phyloP scores from a whole-genome alignment of 331 rosid genomes.

The Spiraea crenata region DNA sequence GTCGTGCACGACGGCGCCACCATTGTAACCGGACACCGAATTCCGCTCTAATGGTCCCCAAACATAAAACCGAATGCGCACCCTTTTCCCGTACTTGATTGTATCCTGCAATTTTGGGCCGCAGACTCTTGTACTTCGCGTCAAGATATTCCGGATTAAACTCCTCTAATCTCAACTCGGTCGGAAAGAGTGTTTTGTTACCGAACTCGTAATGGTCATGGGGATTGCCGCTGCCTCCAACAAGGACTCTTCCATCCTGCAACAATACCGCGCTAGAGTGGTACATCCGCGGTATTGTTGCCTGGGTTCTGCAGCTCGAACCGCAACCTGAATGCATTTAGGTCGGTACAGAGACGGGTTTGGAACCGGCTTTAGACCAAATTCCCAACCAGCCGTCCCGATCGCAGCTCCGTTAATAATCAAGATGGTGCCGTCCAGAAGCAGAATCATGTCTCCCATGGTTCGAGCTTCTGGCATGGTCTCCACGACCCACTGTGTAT shows the following conservation, averaged over 20 bases:
- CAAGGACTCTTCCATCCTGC: conserved; percentile 65
- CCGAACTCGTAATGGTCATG: conserved; percentile 32
- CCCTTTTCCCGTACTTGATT: conserved; percentile 18
- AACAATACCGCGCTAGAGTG: conserved; percentile 58
- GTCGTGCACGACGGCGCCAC: conserved; percentile 67
- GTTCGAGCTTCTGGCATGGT: conserved; percentile 59
- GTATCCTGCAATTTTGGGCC: conserved; percentile 39
- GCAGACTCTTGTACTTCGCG: conserved; percentile 5
- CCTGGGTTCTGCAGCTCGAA: conserved; percentile 43
- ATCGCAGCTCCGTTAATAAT: conserved; percentile 53
- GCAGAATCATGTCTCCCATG: conserved; percentile 59
- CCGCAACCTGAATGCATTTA: conserved; percentile 7
- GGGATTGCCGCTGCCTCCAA: conserved; percentile 73
- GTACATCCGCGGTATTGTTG: conserved; percentile 56
- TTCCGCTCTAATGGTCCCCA: neutral
- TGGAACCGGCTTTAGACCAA: conserved; percentile 39
- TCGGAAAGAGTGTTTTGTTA: conserved; percentile 40
- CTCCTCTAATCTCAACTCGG: conserved; percentile 66
- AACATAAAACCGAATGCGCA: conserved; percentile 36
- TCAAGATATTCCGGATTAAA: conserved; percentile 59
- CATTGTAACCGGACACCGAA: conserved; percentile 46
- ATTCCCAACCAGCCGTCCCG: conserved; percentile 63
- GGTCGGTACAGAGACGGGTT: conserved; percentile 53
- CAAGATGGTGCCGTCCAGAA: conserved; percentile 67
- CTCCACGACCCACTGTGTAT: conserved; percentile 60